Evolutionary conservation across 495 filamentous ascomycete genomes (phyloP), one percentile per base, ranked within the genome.

Genomic region (Neurospora sp.): DNA sequence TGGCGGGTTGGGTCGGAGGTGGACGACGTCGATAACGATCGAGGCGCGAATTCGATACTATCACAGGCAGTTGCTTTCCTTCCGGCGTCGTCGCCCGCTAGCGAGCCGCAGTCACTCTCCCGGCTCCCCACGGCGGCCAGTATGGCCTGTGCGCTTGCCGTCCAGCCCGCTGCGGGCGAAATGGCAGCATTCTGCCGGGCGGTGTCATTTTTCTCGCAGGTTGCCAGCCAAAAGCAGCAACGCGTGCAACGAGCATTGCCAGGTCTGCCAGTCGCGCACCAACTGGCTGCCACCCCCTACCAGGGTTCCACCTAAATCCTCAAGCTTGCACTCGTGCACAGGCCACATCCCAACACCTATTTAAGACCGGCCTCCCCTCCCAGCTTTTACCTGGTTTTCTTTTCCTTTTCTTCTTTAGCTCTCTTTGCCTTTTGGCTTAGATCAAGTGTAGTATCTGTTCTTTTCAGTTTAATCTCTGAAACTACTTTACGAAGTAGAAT

Each of bases 361-460:
- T 79, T 77, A 79, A 74, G n/a, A n/a, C 38, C 0, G 38, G 12
- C 40, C 62, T 44, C 72, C 70, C 73, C 75, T 70, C 75, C 75
- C 54, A 42, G 4, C 0, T 49, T 77, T 79, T 75, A 18, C 70
- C 71, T 16, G 3, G 72, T 72, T 76, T 39, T 78, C 60, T 79
- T 78, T 76, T 74, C 20, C 72, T 54, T 83, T 84, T 81, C 75
- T 76, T 83, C 82, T 77, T 80, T 75, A 84, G 81, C 83, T 85
- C 82, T 83, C 82, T 84, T 85, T 86, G 88, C 89, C 89, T 87
- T 86, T 87, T 90, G 90, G 90, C 89, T 91, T 90, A 94, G 93
- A 94, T 95, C 92, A 94, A 93, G 92, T 95, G 92, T 95, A 94
- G 93, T 94, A 95, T 95, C 93, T 96, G 92, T 95, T 96, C 92